Evolutionary conservation across 208 protist genomes (phyloP).

Genomic region (Crithidia mellificae): DNA sequence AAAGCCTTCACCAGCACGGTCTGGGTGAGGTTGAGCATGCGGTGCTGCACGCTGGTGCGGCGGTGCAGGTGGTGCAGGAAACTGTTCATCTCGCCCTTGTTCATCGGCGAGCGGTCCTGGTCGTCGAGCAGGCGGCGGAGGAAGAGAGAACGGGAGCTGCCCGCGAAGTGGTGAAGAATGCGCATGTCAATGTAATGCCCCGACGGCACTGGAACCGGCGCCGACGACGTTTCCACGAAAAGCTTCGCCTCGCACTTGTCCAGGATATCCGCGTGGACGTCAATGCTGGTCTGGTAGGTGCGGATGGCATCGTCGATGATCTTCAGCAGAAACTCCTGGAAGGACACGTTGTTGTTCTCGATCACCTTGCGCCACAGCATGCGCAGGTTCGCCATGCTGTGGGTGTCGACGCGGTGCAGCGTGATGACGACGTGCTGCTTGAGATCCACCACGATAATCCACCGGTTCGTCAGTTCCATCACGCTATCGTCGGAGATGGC

Average conservation of each 20-base stretch:
- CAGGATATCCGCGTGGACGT: slow-evolving; percentile 74
- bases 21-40: slow-evolving; percentile 76
- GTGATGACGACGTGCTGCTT: slow-evolving; percentile 78
- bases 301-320: slow-evolving; percentile 80
- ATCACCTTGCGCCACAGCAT: slow-evolving; percentile 69
- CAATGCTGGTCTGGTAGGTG: slow-evolving; percentile 78
- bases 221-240: slow-evolving; percentile 39
- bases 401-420: slow-evolving; percentile 77
- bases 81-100: slow-evolving; percentile 83
- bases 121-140: slow-evolving; percentile 66
- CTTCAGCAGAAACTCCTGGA: slow-evolving; percentile 86
- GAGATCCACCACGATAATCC: slow-evolving; percentile 84
- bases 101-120: slow-evolving; percentile 44
- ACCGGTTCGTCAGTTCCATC: slow-evolving; percentile 84
- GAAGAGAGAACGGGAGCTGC: slow-evolving; percentile 74
- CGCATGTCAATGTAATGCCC: slow-evolving; percentile 46
- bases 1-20: slow-evolving; percentile 68
- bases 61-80: slow-evolving; percentile 88
- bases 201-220: slow-evolving; percentile 6
- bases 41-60: slow-evolving; percentile 81
- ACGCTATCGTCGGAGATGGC: slow-evolving; percentile 75
- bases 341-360: slow-evolving; percentile 63
- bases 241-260: slow-evolving; percentile 83
- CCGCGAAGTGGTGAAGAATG: slow-evolving; percentile 78
- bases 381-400: slow-evolving; percentile 71